These are phyloP conservation scores for Alternaria incomplexa DNA, from an alignment of 2,329 filamentous ascomycete species.

Conservation along the genomic window DNA sequence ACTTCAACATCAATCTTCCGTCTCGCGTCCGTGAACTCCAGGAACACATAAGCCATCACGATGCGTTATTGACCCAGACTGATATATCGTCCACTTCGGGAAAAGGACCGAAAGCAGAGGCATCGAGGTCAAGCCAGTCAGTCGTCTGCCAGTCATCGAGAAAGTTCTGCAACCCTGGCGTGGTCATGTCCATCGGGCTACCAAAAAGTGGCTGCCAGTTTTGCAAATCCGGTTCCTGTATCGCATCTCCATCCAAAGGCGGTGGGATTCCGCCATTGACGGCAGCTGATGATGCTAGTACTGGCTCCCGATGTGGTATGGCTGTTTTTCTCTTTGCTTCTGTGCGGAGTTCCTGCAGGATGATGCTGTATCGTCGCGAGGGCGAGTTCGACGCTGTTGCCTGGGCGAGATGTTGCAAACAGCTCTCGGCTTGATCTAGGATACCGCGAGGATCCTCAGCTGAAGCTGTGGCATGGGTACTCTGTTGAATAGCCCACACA, in stretches of 20 bases:
- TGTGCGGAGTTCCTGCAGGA: conserved; percentile 53
- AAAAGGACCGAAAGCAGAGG: conserved; percentile 35
- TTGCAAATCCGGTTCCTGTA: background rate
- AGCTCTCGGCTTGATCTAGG: conserved; percentile 53
- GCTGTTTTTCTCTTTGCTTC: conserved; percentile 44
- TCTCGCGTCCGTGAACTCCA: background rate
- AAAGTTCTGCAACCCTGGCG: conserved; percentile 22
- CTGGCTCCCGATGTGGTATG: conserved; percentile 8
- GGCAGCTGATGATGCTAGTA: background rate
- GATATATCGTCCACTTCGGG: conserved; percentile 7
- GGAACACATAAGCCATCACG: background rate
- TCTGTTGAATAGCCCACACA: conserved; percentile 55
- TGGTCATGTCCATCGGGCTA: conserved; percentile 25
- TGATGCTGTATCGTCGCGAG: conserved; percentile 56
- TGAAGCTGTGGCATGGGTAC: conserved; percentile 9
- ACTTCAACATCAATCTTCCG: background rate
- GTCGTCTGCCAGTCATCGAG: conserved; percentile 42
- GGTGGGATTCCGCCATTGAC: background rate
- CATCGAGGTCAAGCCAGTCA: conserved; percentile 45
- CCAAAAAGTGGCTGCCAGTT: conserved; percentile 28
- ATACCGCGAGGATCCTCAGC: conserved; percentile 30
- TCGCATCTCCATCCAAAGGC: background rate
- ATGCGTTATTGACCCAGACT: conserved; percentile 9
- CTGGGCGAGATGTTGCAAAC: conserved; percentile 54
- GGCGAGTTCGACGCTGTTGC: conserved; percentile 57